phyloP scores from a whole-genome alignment of 31 red algal species.

The Porphyra umbilicalis region DNA sequence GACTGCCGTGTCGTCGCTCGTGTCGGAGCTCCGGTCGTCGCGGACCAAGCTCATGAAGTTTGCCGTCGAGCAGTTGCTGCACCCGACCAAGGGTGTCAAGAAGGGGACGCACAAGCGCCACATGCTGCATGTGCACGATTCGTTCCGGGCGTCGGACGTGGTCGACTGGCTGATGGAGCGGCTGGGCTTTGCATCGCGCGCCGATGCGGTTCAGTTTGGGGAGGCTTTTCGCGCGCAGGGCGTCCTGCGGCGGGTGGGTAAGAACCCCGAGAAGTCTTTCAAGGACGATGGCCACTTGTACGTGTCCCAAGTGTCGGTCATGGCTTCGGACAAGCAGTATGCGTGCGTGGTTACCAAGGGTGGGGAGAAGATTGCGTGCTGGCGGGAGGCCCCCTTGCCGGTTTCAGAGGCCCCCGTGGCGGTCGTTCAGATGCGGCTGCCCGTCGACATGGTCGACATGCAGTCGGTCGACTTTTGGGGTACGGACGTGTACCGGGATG shows the following conservation, averaged over 20 bases:
- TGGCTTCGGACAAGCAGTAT: neutral
- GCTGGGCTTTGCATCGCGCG: conserved; percentile 24
- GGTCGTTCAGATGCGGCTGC: conserved; percentile 34
- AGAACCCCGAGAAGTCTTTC: neutral
- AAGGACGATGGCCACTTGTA: neutral
- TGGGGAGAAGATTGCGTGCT: neutral
- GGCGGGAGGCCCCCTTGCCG: neutral
- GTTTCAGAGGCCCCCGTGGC: neutral
- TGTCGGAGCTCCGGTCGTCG: neutral
- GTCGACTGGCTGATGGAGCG: conserved; percentile 74
- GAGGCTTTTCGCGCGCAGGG: conserved; percentile 41
- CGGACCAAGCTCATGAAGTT: neutral
- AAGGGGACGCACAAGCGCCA: neutral
- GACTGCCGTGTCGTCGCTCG: neutral
- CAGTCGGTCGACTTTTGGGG: conserved; percentile 76
- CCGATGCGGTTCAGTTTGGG: conserved; percentile 33
- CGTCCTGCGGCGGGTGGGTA: conserved; percentile 9
- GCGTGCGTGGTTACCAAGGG: neutral
- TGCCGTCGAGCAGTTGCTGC: neutral
- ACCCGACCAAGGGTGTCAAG: neutral
- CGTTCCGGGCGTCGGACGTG: conserved; percentile 48
- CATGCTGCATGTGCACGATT: conserved; percentile 1
- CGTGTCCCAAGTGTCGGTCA: neutral
- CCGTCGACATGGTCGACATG: conserved; percentile 73
- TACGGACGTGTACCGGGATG: conserved; percentile 33